Percentiles rank a stretch among this genome's conserved stretches.
Conservation (phyloP, 495 filamentous ascomycete genomes). For the Aspergillus campestris region DNA sequence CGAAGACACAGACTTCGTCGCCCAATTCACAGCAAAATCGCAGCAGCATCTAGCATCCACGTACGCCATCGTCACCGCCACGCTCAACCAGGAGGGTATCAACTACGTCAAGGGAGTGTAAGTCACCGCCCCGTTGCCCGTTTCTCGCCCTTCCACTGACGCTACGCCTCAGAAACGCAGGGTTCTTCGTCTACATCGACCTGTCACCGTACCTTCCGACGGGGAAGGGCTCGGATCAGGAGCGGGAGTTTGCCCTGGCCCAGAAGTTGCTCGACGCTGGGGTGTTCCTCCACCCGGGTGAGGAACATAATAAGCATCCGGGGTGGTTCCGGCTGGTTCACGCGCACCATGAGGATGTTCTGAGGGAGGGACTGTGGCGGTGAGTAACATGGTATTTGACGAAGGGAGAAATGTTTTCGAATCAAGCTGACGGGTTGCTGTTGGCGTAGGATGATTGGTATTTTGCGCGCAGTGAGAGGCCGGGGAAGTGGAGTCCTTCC, state of each 20-base stretch:
- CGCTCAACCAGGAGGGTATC: constrained; percentile 21
- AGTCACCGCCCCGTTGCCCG: neutral
- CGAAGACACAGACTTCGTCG: constrained; percentile 25
- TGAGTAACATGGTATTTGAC: constrained; percentile 7
- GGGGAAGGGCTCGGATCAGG: neutral
- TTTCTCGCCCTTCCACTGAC: neutral
- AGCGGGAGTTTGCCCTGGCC: constrained; percentile 26
- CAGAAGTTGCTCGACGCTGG: constrained; percentile 31
- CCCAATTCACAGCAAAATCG: constrained; percentile 19
- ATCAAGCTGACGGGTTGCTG: too few relatives aligned
- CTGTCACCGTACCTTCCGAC: constrained; percentile 27
- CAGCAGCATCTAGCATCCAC: constrained; percentile 16
- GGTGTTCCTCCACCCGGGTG: constrained; percentile 36
- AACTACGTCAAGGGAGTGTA: constrained; percentile 25
- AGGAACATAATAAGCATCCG: constrained; percentile 29
- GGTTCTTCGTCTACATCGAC: constrained; percentile 45
- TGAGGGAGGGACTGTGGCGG: constrained; percentile 29
- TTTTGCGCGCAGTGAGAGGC: too few relatives aligned
- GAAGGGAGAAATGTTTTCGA: too few relatives aligned
- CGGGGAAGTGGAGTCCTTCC: too few relatives aligned
- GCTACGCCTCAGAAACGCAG: constrained; percentile 31
- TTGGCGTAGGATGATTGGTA: too few relatives aligned
- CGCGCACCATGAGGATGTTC: constrained; percentile 20
- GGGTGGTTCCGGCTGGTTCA: constrained; percentile 45
- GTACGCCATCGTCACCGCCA: constrained; percentile 17